These are phyloP conservation scores for Penicillium sp. DNA, from an alignment of 2,329 filamentous ascomycete species.

Conservation along the genomic window DNA sequence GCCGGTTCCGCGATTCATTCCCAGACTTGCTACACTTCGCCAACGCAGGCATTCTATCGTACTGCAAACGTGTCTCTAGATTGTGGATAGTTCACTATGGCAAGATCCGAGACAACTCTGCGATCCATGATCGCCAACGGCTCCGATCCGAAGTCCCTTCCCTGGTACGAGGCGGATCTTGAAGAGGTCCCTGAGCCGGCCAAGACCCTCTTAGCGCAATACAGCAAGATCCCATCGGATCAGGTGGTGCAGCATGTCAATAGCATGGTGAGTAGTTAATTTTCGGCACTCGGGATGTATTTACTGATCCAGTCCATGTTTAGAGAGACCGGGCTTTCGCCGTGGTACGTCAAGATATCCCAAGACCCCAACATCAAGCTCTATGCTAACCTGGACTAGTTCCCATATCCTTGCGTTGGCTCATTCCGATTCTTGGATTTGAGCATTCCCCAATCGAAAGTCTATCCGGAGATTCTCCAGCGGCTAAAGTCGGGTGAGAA, in stretches of 20 bases:
- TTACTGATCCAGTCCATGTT: background rate
- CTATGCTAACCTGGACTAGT: slow-evolving; percentile 4
- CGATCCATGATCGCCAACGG: slow-evolving; percentile 11
- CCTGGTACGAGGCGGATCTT: slow-evolving; percentile 19
- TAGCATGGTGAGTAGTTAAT: slow-evolving; percentile 11
- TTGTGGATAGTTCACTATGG: slow-evolving; percentile 1
- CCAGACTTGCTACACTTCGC: background rate
- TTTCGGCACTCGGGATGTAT: background rate
- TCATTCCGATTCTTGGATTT: slow-evolving; percentile 23
- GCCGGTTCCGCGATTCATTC: background rate
- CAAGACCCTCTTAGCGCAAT: slow-evolving; percentile 17
- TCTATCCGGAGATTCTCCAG: slow-evolving; percentile 20
- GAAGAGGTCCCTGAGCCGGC: slow-evolving; percentile 15
- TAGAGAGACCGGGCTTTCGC: slow-evolving; percentile 22
- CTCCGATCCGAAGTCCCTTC: slow-evolving; percentile 8
- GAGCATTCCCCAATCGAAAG: slow-evolving; percentile 18
- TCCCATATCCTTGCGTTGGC: slow-evolving; percentile 26
- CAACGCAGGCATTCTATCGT: background rate
- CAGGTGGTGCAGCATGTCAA: slow-evolving; percentile 19
- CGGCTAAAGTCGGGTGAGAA: slow-evolving; percentile 21
- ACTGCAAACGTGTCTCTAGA: background rate
- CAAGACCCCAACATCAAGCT: background rate
- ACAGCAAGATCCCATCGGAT: slow-evolving; percentile 17
- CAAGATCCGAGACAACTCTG: slow-evolving; percentile 13
- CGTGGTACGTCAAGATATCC: slow-evolving; percentile 9